Percentiles rank a stretch among this genome's conserved stretches.
These are phyloP conservation scores for Nigrospora osmanthi DNA, from an alignment of 2,329 filamentous ascomycete genomes.

Conservation along the genomic window DNA sequence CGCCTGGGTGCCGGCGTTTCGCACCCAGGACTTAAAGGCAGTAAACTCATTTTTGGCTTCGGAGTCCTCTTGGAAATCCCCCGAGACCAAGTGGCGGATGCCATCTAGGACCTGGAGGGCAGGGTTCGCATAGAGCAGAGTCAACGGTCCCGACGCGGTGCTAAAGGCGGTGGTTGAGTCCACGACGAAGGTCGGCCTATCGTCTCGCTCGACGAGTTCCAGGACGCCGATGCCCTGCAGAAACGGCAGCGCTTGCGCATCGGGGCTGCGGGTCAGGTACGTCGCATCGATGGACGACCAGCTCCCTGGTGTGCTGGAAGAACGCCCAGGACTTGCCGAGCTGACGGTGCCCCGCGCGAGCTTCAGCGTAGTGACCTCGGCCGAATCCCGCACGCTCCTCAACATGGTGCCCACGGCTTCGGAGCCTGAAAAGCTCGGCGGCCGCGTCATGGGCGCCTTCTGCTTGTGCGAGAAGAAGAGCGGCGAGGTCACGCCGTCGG, in stretches of 20 bases:
- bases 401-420: conserved; percentile 40
- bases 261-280: conserved; percentile 42
- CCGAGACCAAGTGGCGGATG: conserved; percentile 48
- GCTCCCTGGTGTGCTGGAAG: conserved; percentile 43
- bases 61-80: conserved; percentile 33
- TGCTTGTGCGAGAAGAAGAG: conserved; percentile 43
- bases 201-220: conserved; percentile 70
- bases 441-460: conserved; percentile 26
- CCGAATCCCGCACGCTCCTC: conserved; percentile 34
- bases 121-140: conserved; percentile 61
- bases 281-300: conserved; percentile 46
- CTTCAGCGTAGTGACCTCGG: conserved; percentile 46
- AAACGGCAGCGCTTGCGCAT: conserved; percentile 41
- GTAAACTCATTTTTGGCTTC: conserved; percentile 40
- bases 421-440: conserved; percentile 27
- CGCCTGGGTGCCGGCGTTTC: conserved; percentile 44
- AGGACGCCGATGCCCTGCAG: conserved; percentile 59
- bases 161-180: conserved; percentile 56
- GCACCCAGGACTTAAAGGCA: conserved; percentile 63
- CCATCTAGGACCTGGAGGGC: conserved; percentile 51
- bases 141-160: conserved; percentile 42
- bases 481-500: conserved; percentile 37
- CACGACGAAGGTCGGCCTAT: conserved; percentile 68
- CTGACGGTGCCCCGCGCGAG: conserved; percentile 45
- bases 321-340: conserved; percentile 36